Evolutionary conservation across 371 early-diverging fungal genomes (phyloP).

Genomic region (Actinomucor elegans): DNA sequence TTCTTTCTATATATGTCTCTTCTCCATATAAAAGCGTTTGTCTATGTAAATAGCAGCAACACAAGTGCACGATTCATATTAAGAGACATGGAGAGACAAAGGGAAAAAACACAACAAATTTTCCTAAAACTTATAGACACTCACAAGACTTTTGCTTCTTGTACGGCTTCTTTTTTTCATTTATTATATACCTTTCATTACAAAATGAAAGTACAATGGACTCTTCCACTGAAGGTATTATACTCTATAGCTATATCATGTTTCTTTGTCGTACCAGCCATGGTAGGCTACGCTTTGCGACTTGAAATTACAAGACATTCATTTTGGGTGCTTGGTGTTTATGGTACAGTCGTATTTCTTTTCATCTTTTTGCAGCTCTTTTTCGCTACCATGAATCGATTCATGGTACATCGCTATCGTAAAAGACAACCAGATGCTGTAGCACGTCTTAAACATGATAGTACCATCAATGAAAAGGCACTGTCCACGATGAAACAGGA

Average conservation of each 20-base stretch:
- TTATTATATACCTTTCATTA: not conserved
- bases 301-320: conserved; percentile 27
- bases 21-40: too few species aligned
- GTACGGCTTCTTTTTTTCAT: not conserved
- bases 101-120: too few species aligned
- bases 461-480: conserved; percentile 1
- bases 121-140: too few species aligned
- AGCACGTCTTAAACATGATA: not conserved
- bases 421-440: conserved; percentile 8
- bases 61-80: too few species aligned
- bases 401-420: conserved; percentile 17
- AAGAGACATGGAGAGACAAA: too few species aligned
- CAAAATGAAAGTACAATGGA: conserved; percentile 26
- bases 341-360: conserved; percentile 42
- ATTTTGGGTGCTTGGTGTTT: conserved; percentile 43
- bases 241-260: conserved; percentile 43
- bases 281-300: conserved; percentile 42
- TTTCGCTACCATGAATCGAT: conserved; percentile 46
- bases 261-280: conserved; percentile 45
- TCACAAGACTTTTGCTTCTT: too few species aligned
- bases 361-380: conserved; percentile 40
- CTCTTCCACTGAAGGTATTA: conserved; percentile 38
- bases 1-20: too few species aligned
- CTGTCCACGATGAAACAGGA: not conserved
- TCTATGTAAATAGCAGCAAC: too few species aligned